Percentiles rank a stretch among this genome's conserved stretches.
Evolutionary conservation across 768 basidiomycete species (phyloP).

Genomic region (Sistotremastrum niveocremeum): DNA sequence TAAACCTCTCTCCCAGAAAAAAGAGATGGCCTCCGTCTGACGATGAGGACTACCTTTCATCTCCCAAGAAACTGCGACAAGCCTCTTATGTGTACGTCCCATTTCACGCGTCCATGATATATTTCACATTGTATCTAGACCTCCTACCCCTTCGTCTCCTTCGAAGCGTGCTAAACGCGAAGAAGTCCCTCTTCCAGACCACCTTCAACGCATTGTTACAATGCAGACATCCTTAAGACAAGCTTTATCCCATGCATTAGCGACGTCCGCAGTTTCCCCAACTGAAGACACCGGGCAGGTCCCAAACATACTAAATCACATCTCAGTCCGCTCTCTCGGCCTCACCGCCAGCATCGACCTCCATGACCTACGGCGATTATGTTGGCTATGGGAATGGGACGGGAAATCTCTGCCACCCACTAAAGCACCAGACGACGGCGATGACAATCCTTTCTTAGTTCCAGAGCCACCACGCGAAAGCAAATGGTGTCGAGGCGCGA

Average conservation of each 20-base stretch:
- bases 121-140: constrained; percentile 32
- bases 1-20: constrained; percentile 46
- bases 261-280: constrained; percentile 69
- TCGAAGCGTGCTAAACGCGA: constrained; percentile 11
- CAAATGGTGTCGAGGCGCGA: constrained; percentile 60
- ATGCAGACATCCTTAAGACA: constrained; percentile 65
- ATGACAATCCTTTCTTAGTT: constrained; percentile 63
- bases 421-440: constrained; percentile 21
- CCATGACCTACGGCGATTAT: constrained; percentile 62
- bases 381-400: constrained; percentile 90
- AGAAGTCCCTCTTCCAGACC: constrained; percentile 31
- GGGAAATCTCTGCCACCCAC: constrained; percentile 26
- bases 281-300: constrained; percentile 62
- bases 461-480: constrained; percentile 30
- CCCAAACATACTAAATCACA: constrained; percentile 65
- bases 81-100: constrained; percentile 27
- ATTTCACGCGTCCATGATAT: not conserved
- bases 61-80: constrained; percentile 54
- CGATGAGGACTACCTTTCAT: constrained; percentile 39
- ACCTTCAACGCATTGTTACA: constrained; percentile 46
- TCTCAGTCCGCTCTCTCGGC: constrained; percentile 52
- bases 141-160: constrained; percentile 35
- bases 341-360: constrained; percentile 47
- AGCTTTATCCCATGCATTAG: constrained; percentile 74
- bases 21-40: constrained; percentile 41